Conservation (phyloP, 768 basidiomycete species). For the Hydnum rufescens region DNA sequence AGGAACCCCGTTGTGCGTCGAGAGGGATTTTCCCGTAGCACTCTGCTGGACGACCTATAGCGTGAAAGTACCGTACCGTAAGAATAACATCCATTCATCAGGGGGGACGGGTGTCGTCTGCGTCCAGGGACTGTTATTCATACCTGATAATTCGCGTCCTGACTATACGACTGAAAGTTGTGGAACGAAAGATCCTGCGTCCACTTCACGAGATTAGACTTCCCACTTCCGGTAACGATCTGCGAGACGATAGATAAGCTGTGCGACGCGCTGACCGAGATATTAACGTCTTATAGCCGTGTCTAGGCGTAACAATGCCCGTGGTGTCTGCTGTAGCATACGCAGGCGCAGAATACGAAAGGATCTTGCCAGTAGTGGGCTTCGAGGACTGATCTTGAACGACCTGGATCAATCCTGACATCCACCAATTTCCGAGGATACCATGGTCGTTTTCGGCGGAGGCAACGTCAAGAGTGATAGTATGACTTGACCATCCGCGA, state of each 20-base stretch:
- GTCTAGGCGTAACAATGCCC: conserved; percentile 8
- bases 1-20: conserved; percentile 29
- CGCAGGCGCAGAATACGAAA: conserved; percentile 32
- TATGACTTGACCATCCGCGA: conserved; percentile 50
- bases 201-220: conserved; percentile 33
- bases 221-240: conserved; percentile 42
- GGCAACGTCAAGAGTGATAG: conserved; percentile 48
- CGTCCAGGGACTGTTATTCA: not conserved
- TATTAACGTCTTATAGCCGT: conserved; percentile 28
- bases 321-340: conserved; percentile 32
- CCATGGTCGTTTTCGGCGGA: conserved; percentile 45
- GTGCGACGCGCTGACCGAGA: conserved; percentile 42
- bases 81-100: not conserved
- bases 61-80: no score
- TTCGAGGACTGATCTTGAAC: conserved; percentile 39
- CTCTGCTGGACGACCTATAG: conserved; percentile 31
- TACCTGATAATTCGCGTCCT: conserved; percentile 28
- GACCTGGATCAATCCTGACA: conserved; percentile 31
- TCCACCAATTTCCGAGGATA: conserved; percentile 50
- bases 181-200: conserved; percentile 39
- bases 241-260: conserved; percentile 39
- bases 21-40: conserved; percentile 27
- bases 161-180: conserved; percentile 41
- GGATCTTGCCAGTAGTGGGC: conserved; percentile 52
- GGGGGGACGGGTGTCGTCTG: not conserved